Conservation (phyloP, 306 rosid genomes). For the Arachis stenosperma region DNA sequence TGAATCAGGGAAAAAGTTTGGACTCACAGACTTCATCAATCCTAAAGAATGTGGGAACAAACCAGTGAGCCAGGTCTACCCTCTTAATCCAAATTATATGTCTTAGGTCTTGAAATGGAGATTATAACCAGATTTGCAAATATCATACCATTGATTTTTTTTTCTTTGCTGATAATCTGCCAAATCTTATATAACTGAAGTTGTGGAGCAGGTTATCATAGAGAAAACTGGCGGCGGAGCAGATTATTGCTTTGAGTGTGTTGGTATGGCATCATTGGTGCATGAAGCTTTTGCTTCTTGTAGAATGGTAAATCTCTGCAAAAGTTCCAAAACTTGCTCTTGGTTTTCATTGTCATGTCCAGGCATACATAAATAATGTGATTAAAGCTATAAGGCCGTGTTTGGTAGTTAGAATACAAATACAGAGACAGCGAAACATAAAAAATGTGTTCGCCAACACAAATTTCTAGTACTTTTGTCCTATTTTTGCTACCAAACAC, state of each 20-base stretch:
- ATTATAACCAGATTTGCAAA: not conserved
- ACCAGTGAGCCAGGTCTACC: conserved; percentile 68
- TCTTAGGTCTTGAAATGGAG: not conserved
- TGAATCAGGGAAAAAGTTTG: conserved; percentile 70
- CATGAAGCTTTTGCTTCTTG: conserved; percentile 77
- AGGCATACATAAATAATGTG: not conserved
- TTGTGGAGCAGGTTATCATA: conserved; percentile 49
- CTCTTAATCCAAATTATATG: not conserved
- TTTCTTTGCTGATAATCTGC: not conserved
- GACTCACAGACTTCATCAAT: conserved; percentile 67
- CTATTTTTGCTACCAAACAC: too few relatives aligned
- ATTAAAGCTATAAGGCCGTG: not conserved
- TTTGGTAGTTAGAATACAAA: too few relatives aligned
- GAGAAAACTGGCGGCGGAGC: conserved; percentile 78
- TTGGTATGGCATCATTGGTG: conserved; percentile 71
- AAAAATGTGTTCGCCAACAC: too few relatives aligned
- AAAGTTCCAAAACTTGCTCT: not conserved
- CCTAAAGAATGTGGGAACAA: conserved; percentile 49
- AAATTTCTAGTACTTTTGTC: too few relatives aligned
- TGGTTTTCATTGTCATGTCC: not conserved
- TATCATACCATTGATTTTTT: not conserved
- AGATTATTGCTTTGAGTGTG: conserved; percentile 86
- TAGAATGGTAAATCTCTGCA: conserved; percentile 56
- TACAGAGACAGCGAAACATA: too few relatives aligned
- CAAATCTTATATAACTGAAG: not conserved